phyloP scores from a whole-genome alignment of 768 basidiomycete species.

The Porpolomopsis calyptriformis region DNA sequence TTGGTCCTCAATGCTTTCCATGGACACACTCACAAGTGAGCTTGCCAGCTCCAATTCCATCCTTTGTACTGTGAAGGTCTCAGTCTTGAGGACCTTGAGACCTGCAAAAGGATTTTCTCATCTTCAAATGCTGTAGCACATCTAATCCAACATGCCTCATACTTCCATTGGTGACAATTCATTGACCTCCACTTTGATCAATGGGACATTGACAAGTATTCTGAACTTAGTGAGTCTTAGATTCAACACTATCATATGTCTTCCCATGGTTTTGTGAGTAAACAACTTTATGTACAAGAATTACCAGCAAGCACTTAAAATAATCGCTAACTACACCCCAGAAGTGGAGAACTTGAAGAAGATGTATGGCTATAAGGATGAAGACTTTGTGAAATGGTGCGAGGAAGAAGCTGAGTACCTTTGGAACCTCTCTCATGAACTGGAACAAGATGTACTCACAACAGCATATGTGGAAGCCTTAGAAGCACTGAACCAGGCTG shows the following conservation, averaged over 20 bases:
- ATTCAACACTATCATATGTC: background rate
- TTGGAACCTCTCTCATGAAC: slow-evolving; percentile 6
- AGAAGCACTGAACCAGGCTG: slow-evolving; percentile 10
- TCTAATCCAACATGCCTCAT: slow-evolving; percentile 9
- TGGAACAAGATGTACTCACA: slow-evolving; percentile 11
- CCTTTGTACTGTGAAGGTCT: slow-evolving; percentile 14
- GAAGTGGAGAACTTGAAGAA: slow-evolving; percentile 4
- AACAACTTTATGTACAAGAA: slow-evolving; percentile 18
- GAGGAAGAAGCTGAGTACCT: slow-evolving; percentile 15
- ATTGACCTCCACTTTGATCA: slow-evolving; percentile 13
- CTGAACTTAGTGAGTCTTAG: slow-evolving; percentile 16
- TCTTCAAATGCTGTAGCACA: slow-evolving; percentile 15
- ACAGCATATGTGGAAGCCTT: slow-evolving; percentile 12
- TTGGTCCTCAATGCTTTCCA: slow-evolving; percentile 18
- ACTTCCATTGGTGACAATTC: slow-evolving; percentile 15
- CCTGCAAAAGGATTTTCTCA: slow-evolving; percentile 12
- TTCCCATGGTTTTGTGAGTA: background rate
- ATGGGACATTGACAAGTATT: slow-evolving; percentile 15
- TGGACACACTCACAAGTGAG: slow-evolving; percentile 20
- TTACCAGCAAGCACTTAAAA: slow-evolving; percentile 18
- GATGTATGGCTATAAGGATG: background rate
- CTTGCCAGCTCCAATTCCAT: slow-evolving; percentile 18
- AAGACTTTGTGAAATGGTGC: slow-evolving; percentile 13
- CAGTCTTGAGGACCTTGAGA: slow-evolving; percentile 19
- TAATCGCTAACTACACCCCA: slow-evolving; percentile 6